Evolutionary conservation across 176 grass and related monocot genomes (phyloP).

Genomic region (Themeda triandra): DNA sequence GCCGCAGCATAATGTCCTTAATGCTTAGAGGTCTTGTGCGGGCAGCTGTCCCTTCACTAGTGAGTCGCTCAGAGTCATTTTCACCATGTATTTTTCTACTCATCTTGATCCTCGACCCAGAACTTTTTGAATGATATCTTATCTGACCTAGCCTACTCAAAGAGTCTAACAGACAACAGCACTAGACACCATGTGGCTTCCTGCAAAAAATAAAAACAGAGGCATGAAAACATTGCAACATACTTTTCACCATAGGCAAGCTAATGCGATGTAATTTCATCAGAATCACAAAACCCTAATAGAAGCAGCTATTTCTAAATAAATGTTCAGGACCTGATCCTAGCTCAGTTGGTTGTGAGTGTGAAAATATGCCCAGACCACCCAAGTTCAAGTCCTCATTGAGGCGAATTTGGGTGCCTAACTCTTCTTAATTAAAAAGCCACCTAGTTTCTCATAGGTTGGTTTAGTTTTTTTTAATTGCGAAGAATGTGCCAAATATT

Average conservation of each 20-base stretch:
- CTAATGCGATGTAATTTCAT: background rate
- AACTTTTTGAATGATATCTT: background rate
- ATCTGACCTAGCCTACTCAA: background rate
- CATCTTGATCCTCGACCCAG: slow-evolving; percentile 45
- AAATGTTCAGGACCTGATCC: background rate
- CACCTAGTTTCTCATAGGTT: background rate
- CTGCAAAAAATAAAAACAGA: slow-evolving; percentile 27
- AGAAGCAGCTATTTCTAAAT: background rate
- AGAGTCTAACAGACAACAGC: background rate
- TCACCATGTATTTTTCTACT: slow-evolving; percentile 42
- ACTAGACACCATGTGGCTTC: background rate
- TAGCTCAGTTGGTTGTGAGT: background rate
- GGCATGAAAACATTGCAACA: background rate
- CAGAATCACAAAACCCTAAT: background rate
- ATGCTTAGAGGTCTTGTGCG: slow-evolving; percentile 86
- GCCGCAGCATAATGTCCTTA: slow-evolving; percentile 73
- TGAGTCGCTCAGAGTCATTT: slow-evolving; percentile 19
- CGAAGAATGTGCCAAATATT: background rate
- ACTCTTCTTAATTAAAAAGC: background rate
- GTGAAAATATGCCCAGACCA: background rate
- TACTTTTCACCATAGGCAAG: background rate
- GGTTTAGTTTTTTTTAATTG: background rate
- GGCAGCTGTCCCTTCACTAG: slow-evolving; percentile 61
- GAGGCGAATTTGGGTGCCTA: background rate
- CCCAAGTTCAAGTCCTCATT: background rate